A percentile compares a stretch with the other conserved stretches of the same genome.
Conservation (phyloP, 1,284 basidiomycete species). For the Trichosporon asahii region DNA sequence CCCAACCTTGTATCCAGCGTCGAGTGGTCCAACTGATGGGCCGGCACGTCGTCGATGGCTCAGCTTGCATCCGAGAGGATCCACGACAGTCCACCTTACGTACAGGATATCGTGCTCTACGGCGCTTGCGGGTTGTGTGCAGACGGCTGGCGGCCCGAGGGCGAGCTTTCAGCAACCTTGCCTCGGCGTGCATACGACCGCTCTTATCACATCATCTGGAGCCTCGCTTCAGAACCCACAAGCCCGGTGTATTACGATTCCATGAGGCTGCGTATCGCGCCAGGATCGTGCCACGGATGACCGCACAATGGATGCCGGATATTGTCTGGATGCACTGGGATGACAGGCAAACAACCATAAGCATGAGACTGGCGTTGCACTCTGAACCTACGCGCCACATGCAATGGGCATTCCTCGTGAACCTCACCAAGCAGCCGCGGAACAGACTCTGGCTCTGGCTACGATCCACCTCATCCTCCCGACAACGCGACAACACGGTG, state of each 20-base stretch:
- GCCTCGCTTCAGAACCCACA: too few species aligned
- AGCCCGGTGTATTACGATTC: too few species aligned
- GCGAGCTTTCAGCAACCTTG: too few species aligned
- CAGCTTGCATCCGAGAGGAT: too few species aligned
- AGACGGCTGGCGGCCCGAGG: too few species aligned
- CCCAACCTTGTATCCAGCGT: not conserved
- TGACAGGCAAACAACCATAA: not conserved
- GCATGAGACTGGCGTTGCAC: not conserved
- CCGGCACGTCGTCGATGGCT: not conserved
- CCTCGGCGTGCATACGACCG: not conserved
- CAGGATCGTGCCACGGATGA: not conserved
- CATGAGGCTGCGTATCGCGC: not conserved
- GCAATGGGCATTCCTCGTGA: not conserved
- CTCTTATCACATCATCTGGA: too few species aligned
- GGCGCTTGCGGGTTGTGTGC: too few species aligned
- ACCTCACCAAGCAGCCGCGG: constrained; percentile 19
- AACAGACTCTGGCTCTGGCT: not conserved
- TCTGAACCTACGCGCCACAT: not conserved
- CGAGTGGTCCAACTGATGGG: not conserved
- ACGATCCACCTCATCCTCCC: too few species aligned
- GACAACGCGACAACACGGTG: too few species aligned
- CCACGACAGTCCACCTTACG: too few species aligned
- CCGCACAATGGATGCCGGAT: not conserved
- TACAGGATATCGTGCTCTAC: too few species aligned
- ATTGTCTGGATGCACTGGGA: not conserved